A percentile compares a stretch with the other conserved stretches of the same genome.
Conservation (phyloP, 139 green algal genomes). For the Volvox reticuliferus region DNA sequence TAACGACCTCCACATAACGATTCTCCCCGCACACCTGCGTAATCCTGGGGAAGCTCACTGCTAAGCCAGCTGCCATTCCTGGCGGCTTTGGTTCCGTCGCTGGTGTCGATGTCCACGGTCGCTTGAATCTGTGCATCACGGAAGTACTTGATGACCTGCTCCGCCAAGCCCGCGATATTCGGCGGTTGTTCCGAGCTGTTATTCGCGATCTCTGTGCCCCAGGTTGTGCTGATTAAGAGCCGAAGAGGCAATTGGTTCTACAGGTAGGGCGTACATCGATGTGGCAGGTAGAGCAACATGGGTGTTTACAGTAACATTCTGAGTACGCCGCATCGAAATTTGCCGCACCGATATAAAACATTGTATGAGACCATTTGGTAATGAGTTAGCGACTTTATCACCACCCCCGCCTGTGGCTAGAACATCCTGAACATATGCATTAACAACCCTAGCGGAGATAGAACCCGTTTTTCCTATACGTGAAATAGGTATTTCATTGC, state of each 20-base stretch:
- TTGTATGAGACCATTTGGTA: too few species aligned
- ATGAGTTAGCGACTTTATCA: too few species aligned
- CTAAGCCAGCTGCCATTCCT: neutral
- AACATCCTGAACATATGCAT: too few species aligned
- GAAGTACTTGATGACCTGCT: neutral
- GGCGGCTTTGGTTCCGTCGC: neutral
- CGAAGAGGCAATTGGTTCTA: neutral
- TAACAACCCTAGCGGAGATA: too few species aligned
- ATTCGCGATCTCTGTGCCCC: neutral
- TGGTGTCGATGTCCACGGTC: neutral
- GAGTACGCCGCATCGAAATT: too few species aligned
- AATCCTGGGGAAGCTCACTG: neutral
- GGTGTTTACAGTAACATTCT: too few species aligned
- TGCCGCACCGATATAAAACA: too few species aligned
- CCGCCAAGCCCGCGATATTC: neutral
- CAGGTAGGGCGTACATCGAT: neutral
- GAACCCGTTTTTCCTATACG: too few species aligned
- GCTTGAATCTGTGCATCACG: neutral
- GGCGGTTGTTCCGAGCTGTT: neutral
- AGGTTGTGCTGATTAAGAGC: neutral
- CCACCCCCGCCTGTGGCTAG: too few species aligned
- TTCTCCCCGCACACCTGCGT: neutral
- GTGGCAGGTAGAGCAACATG: too few species aligned
- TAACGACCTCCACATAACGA: too few species aligned
- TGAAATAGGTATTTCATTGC: neutral